Conservation (phyloP, 2,329 filamentous ascomycete genomes). For the Alternaria brassicicola region DNA sequence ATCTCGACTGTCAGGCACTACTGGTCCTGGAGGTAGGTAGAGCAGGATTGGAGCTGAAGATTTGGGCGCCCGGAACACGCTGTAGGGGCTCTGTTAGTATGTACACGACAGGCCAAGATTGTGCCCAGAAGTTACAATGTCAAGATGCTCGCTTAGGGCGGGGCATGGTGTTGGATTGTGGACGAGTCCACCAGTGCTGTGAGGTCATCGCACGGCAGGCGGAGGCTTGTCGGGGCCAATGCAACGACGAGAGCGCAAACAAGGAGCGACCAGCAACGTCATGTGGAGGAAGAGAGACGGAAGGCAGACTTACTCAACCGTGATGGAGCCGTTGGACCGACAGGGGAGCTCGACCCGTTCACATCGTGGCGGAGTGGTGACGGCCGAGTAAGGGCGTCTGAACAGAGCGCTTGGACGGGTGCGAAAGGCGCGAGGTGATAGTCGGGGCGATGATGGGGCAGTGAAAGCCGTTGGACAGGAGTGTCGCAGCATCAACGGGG, state of each 20-base stretch:
- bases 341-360: slow-evolving; percentile 47
- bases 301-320: slow-evolving; percentile 47
- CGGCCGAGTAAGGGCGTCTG: slow-evolving; percentile 29
- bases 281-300: slow-evolving; percentile 4
- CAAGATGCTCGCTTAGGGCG: neutral
- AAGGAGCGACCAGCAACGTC: neutral
- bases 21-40: slow-evolving; percentile 54
- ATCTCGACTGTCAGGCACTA: slow-evolving; percentile 30
- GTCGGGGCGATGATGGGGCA: slow-evolving; percentile 10
- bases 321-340: slow-evolving; percentile 52
- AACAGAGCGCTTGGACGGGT: neutral
- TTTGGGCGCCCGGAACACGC: slow-evolving; percentile 42
- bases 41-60: slow-evolving; percentile 45
- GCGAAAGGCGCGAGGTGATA: neutral
- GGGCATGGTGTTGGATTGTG: slow-evolving; percentile 1
- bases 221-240: slow-evolving; percentile 1
- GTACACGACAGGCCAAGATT: neutral
- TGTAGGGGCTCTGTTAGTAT: slow-evolving; percentile 24
- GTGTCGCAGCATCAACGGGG: slow-evolving; percentile 25
- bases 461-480: slow-evolving; percentile 12
- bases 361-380: slow-evolving; percentile 23
- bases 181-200: neutral
- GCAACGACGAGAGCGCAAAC: neutral
- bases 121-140: neutral
- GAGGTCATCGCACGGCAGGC: slow-evolving; percentile 13